A percentile compares a stretch with the other conserved stretches of the same genome.
phyloP scores from a whole-genome alignment of 2,329 filamentous ascomycete species.

The Paraconiothyrium brasiliense region DNA sequence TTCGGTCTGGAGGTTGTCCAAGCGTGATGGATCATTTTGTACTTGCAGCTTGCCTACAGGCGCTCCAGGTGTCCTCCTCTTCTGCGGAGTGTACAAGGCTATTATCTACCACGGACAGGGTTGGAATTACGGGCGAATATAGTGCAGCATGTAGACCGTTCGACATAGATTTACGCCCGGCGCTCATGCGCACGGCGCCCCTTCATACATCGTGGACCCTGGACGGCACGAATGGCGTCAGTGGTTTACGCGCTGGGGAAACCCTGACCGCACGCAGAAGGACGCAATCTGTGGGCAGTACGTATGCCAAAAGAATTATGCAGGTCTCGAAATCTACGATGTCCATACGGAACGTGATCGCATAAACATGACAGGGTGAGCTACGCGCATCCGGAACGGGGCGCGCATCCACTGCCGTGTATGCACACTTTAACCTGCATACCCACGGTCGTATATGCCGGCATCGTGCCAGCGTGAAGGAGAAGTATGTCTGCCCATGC shows the following conservation, averaged over 20 bases:
- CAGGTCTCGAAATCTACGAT: background rate
- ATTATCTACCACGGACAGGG: background rate
- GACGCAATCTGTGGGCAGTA: background rate
- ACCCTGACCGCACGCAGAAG: background rate
- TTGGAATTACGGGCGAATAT: background rate
- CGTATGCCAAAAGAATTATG: background rate
- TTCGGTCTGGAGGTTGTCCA: background rate
- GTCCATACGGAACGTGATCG: background rate
- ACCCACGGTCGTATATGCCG: conserved; percentile 14
- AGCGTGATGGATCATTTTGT: background rate
- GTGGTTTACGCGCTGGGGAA: background rate
- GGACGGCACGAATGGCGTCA: background rate
- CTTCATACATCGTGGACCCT: background rate
- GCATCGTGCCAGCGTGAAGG: background rate
- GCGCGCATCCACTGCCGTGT: conserved; percentile 1
- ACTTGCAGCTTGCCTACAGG: background rate
- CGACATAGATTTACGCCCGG: background rate
- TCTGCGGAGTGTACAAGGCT: background rate
- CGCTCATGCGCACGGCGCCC: background rate
- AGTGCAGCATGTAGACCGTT: conserved; percentile 3
- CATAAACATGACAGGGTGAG: background rate
- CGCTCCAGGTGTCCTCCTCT: background rate
- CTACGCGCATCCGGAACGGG: background rate
- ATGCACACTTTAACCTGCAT: conserved; percentile 16
- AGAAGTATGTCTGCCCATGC: background rate